phyloP scores from a whole-genome alignment of 2,329 filamentous ascomycete species.

The Alternaria metachromatica region DNA sequence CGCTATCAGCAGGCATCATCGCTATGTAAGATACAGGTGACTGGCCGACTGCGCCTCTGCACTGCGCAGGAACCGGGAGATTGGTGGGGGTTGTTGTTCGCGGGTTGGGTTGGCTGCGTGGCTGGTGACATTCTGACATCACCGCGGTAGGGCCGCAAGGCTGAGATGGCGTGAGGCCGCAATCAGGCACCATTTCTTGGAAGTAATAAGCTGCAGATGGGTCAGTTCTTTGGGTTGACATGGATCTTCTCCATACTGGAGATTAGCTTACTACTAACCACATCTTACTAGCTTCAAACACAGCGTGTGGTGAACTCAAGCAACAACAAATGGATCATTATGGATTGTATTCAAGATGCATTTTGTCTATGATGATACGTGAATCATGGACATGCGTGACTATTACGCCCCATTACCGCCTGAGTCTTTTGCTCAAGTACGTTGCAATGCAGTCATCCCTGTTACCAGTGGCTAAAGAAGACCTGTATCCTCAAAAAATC shows the following conservation, averaged over 20 bases:
- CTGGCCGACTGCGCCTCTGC: constrained; percentile 34
- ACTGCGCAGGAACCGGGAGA: constrained; percentile 22
- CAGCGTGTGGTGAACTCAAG: neutral
- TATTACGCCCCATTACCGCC: constrained; percentile 19
- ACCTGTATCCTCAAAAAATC: constrained; percentile 35
- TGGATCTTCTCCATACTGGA: neutral
- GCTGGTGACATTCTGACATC: constrained; percentile 27
- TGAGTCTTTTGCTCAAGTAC: constrained; percentile 28
- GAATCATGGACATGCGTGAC: constrained; percentile 22
- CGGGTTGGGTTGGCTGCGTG: constrained; percentile 8
- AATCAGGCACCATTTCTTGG: constrained; percentile 17
- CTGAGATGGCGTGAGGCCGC: constrained; percentile 23
- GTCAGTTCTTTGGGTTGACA: neutral
- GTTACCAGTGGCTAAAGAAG: constrained; percentile 24
- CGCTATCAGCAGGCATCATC: constrained; percentile 18
- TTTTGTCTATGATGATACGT: constrained; percentile 38
- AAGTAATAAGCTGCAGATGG: neutral
- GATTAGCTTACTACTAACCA: neutral
- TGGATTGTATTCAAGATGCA: constrained; percentile 17
- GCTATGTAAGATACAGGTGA: constrained; percentile 31
- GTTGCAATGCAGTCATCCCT: constrained; percentile 31
- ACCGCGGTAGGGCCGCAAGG: constrained; percentile 18
- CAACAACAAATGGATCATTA: constrained; percentile 7
- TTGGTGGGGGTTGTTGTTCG: constrained; percentile 20
- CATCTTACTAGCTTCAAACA: neutral